Conservation (phyloP, 2,329 filamentous ascomycete species). For the Phialophora tarda region DNA sequence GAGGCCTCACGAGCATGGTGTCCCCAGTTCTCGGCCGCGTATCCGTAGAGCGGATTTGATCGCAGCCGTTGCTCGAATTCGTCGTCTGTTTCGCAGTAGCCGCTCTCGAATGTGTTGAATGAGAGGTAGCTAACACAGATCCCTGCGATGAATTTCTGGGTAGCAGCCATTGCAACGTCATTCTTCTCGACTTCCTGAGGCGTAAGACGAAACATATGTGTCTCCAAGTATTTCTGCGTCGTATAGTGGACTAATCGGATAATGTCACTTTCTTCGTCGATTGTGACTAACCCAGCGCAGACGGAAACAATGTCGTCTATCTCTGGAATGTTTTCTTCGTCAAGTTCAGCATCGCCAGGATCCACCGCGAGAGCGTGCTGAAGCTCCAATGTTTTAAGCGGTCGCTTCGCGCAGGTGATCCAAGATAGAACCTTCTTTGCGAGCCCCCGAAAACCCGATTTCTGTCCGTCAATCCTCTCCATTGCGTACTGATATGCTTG, state of each 20-base stretch:
- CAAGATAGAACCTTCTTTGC: constrained; percentile 38
- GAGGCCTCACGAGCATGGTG: background rate
- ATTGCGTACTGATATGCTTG: too few relatives aligned
- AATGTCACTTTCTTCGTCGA: constrained; percentile 37
- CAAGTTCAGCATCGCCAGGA: constrained; percentile 30
- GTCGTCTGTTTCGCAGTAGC: constrained; percentile 1
- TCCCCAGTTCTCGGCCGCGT: constrained; percentile 12
- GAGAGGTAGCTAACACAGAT: constrained; percentile 40
- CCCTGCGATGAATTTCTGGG: constrained; percentile 31
- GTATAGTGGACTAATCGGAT: constrained; percentile 53
- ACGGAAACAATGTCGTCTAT: constrained; percentile 35
- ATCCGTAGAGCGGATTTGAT: constrained; percentile 2
- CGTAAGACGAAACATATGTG: too few relatives aligned
- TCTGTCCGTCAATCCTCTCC: constrained; percentile 34
- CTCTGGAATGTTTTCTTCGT: constrained; percentile 38
- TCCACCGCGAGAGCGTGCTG: constrained; percentile 42
- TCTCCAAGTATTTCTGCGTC: constrained; percentile 54
- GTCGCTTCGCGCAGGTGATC: constrained; percentile 34
- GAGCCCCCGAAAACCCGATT: constrained; percentile 9
- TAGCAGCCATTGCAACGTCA: constrained; percentile 32
- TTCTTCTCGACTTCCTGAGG: background rate
- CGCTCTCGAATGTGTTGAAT: constrained; percentile 31
- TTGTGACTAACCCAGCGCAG: constrained; percentile 40
- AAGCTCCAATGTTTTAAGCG: constrained; percentile 38
- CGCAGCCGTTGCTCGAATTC: constrained; percentile 8